Evolutionary conservation across 805 yeast genomes (phyloP), one percentile per base, ranked within the genome.

Genomic region (Metschnikowia colocasiae): DNA sequence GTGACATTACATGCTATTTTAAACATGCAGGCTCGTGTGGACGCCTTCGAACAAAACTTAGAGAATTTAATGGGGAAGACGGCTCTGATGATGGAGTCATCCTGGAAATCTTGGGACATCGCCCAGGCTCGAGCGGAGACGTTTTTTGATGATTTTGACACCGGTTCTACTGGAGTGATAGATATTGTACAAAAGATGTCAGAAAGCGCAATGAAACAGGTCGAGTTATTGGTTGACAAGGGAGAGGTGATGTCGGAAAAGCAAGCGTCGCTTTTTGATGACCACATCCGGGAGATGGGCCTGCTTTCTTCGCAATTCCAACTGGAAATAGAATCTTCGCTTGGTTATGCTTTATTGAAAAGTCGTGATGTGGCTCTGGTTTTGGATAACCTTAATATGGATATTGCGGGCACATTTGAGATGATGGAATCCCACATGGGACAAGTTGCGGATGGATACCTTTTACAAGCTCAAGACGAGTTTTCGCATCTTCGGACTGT

Each of bases 231-330:
- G n/a, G 45, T 41, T 2, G 49, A 31, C 15, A 41, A 32, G 38
- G 34, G 40, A 16, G 39, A 40, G 12, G 23, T 33, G 13, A 33
- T 36, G 10, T 29, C 32, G 16, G 45, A 20, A 25, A 43, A 43
- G 8, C 45, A 49, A 13, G 9, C 40, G 8, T 25, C 42, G 18
- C 45, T 49, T 15, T 25, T 40, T 5, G 48, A 46, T 15, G 35
- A 47, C 3, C 46, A 46, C n/a, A 25, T 33, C n/a, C 16, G 22
- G 3, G 25, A 18, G 13, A 22, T 39, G 33, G 34, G 30, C 6
- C 7, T 29, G 15, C 19, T 39, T 13, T 30, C 33, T 39, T 29
- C 32, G 7, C 20, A 22, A n/a, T 19, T n/a, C 5, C 23, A 29
- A 5, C 25, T 19, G 25, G 34, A 39, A 20, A 8, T 39, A 9